Percentiles rank a stretch among this genome's conserved stretches.
Evolutionary conservation across 441 rosid genomes (phyloP).

Genomic region (Euphorbia schlechtendalii): DNA sequence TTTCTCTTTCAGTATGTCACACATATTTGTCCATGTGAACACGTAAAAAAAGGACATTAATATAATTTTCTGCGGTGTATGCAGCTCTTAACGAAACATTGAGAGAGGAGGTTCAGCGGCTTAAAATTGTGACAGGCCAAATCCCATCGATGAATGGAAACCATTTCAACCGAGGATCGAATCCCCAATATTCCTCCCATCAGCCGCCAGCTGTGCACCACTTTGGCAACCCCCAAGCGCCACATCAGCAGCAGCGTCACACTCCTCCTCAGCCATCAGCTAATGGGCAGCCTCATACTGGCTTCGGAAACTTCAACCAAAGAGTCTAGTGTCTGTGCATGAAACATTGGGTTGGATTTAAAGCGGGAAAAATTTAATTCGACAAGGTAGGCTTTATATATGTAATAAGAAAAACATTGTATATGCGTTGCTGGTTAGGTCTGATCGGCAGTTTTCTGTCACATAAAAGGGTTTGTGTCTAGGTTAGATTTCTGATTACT

Average conservation of each 20-base stretch:
- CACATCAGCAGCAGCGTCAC: slow-evolving; percentile 30
- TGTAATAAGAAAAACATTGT: slow-evolving; percentile 24
- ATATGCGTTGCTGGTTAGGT: slow-evolving; percentile 24
- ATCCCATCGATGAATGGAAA: slow-evolving; percentile 50
- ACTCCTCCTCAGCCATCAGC: slow-evolving; percentile 35
- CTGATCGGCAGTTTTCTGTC: slow-evolving; percentile 12
- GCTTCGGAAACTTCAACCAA: slow-evolving; percentile 55
- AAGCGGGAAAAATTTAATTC: slow-evolving; percentile 13
- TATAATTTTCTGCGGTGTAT: slow-evolving; percentile 18
- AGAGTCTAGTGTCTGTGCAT: slow-evolving; percentile 32
- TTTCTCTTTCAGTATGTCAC: neutral
- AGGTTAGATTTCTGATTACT: slow-evolving; percentile 14
- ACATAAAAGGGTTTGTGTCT: neutral
- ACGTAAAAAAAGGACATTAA: too few relatives aligned
- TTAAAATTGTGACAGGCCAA: slow-evolving; percentile 67
- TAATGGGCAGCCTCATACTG: slow-evolving; percentile 34
- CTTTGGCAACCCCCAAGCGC: slow-evolving; percentile 38
- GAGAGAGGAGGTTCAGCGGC: slow-evolving; percentile 83
- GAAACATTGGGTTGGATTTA: slow-evolving; percentile 15
- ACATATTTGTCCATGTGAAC: neutral
- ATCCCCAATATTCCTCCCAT: slow-evolving; percentile 42
- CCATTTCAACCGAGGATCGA: slow-evolving; percentile 36
- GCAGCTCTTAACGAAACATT: slow-evolving; percentile 78
- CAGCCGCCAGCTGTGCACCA: slow-evolving; percentile 45
- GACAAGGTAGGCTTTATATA: slow-evolving; percentile 25